Base-by-base conservation (phyloP, 2,329 filamentous ascomycete species). In the Capronia epimyces region DNA sequence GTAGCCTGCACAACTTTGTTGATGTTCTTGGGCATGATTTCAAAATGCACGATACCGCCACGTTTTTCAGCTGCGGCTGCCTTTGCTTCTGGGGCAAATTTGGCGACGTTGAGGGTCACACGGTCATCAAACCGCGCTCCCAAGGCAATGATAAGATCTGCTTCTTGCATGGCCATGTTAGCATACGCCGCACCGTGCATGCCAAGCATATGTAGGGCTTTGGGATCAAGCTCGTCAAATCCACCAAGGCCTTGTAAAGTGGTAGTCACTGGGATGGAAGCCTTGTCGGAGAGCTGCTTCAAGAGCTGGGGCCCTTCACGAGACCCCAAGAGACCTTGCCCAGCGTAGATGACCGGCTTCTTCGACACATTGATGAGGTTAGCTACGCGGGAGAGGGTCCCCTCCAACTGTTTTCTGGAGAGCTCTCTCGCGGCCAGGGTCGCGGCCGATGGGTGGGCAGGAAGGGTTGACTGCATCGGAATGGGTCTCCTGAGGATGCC, bases 21-120 rank as follows among this genome's bases (percentile, higher is more conserved):
- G 75, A 97, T 97, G 76, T 98, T 97, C 83, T 98, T 98, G 63
- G 93, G 91, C 85, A 97, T 86, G 64, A 98, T 91, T 68, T 97
- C 91, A 65, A 97, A 97, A 71, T 98, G 91, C 13, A 97, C 81
- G 63, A 98, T 97, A 65, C 93, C 93, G 63, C 93, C 93, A 56
- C 89, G 86, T 47, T 83, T 83, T 73, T 95, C 87, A 9, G 80
- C 76, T 3, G 89, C 91, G 0, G 93, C 93, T 12, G 82, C 81
- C 72, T 87, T 93, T 39, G 93, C 93, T 46, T 81, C 81, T 2
- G 93, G 93, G 0, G 90, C 93, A 60, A 97, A 98, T 68, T 91
- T 94, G 63, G 81, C 70, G 46, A 96, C 77, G 67, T 78, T 86
- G 22, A 80, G 74, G 10, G 89, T 96, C 49, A 97, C 93, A 71